phyloP scores from a whole-genome alignment of 306 rosid genomes.

The Cyamopsis tetragonoloba region DNA sequence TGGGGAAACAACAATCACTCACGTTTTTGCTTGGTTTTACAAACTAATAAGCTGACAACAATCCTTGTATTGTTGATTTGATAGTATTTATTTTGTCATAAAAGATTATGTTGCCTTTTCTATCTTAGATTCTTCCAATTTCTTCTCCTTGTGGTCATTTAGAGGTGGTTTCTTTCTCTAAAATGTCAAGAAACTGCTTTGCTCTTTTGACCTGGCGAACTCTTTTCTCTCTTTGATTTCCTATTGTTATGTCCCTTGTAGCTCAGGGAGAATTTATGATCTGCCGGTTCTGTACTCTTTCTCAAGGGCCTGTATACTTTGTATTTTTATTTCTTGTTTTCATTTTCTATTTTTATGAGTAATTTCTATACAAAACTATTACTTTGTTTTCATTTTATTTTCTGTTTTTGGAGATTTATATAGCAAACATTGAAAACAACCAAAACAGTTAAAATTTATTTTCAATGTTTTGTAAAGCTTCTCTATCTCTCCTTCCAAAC shows the following conservation, averaged over 20 bases:
- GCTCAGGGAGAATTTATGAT: not conserved
- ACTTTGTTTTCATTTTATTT: no score
- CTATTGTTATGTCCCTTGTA: not conserved
- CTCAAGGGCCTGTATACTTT: no score
- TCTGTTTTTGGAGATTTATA: no score
- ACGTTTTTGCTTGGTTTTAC: not conserved
- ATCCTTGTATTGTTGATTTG: not conserved
- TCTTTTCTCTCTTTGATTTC: not conserved
- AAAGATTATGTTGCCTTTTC: not conserved
- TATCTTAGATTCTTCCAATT: not conserved
- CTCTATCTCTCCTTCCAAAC: no score
- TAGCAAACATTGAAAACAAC: no score
- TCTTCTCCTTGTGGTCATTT: not conserved
- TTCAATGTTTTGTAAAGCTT: no score
- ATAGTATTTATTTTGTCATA: not conserved
- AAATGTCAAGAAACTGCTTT: not conserved
- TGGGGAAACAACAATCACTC: not conserved
- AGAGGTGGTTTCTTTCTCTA: not conserved
- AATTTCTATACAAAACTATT: no score
- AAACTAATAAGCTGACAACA: not conserved
- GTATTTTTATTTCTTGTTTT: no score
- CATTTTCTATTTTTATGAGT: no score
- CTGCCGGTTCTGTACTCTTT: not conserved
- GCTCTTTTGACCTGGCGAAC: not conserved
- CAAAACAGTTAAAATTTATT: no score